Base-by-base conservation (phyloP, 331 rosid species). In the Acacia pycnantha region DNA sequence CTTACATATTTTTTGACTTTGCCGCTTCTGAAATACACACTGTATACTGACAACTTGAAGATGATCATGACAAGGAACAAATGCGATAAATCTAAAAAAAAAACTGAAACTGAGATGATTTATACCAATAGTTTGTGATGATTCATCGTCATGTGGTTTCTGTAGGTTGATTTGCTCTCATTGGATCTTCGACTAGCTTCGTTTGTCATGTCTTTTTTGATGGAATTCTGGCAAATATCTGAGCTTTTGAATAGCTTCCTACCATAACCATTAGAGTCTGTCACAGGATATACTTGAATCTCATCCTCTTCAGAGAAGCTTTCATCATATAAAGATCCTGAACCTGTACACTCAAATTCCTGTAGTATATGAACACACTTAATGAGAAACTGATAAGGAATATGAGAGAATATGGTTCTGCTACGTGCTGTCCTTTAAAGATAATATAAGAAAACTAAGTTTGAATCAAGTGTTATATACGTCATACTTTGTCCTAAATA, bases 221-320 rank as follows among this genome's bases (percentile, higher is more conserved):
- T 47, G 0, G 84, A 27, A 48, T 81, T 89, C 48, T 88, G 91
- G 88, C 86, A 82, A 83, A 91, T 88, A n/a, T 92, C 97, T 29
- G 99, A 94, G 86, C 95, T 96, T 74, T 80, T 89, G 79, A 97
- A 91, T 79, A 90, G 75, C 74, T 87, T 95, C 41, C 82, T 67
- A 43, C 47, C 59, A 26, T 41, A 83, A 33, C 89, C 78, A 64
- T 79, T 48, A 26, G 88, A 90, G 64, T 89, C 89, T 18, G 82
- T 62, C 82, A 87, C 89, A 19, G 84, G 88, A 64, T 81, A 81
- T n/a, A 83, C 80, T 85, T 83, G 80, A 59, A 44, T 62, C 22
- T 87, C 89, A 56, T 87, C 86, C 51, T 87, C 86, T 40, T 58
- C 86, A 9, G 92, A 84, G 78, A 88, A 70, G 78, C 87, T 75